These are phyloP conservation scores for Scedosporium boydii DNA, from an alignment of 2,329 filamentous ascomycete genomes.

Conservation along the genomic window DNA sequence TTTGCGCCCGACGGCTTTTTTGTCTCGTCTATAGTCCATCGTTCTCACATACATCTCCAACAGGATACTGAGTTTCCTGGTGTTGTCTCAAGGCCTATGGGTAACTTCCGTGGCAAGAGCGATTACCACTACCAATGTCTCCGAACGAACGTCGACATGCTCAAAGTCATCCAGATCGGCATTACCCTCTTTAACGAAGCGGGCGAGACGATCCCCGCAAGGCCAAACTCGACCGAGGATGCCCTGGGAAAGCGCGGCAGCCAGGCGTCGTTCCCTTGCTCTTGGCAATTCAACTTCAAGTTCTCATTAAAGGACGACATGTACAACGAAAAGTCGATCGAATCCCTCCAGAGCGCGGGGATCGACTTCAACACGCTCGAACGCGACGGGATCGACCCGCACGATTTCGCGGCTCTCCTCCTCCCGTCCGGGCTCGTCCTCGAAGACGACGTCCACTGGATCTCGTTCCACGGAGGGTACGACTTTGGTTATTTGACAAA, in stretches of 20 bases:
- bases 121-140: conserved; percentile 99
- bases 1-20: not conserved
- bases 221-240: conserved; percentile 42
- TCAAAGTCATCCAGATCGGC: conserved; percentile 95
- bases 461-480: conserved; percentile 95
- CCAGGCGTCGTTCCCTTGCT: conserved; percentile 59
- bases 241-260: conserved; percentile 19
- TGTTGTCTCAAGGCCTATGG: conserved; percentile 91
- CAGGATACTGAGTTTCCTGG: conserved; percentile 99
- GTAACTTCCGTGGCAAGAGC: conserved; percentile 85
- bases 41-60: conserved; percentile 9
- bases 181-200: conserved; percentile 88
- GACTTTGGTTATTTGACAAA: conserved; percentile 98
- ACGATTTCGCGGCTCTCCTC: conserved; percentile 78
- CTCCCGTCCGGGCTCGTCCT: conserved; percentile 89
- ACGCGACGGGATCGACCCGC: conserved; percentile 81
- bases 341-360: conserved; percentile 82
- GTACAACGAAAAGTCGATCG: conserved; percentile 93
- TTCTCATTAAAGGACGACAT: conserved; percentile 94
- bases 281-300: conserved; percentile 99
- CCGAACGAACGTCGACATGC: conserved; percentile 90
- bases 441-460: conserved; percentile 83
- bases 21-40: not conserved
- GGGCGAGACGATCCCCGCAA: conserved; percentile 73
- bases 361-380: conserved; percentile 82